Percentiles rank a stretch among this genome's conserved stretches.
phyloP scores from a whole-genome alignment of 345 rosid genomes.

The Eucalyptus regnans region DNA sequence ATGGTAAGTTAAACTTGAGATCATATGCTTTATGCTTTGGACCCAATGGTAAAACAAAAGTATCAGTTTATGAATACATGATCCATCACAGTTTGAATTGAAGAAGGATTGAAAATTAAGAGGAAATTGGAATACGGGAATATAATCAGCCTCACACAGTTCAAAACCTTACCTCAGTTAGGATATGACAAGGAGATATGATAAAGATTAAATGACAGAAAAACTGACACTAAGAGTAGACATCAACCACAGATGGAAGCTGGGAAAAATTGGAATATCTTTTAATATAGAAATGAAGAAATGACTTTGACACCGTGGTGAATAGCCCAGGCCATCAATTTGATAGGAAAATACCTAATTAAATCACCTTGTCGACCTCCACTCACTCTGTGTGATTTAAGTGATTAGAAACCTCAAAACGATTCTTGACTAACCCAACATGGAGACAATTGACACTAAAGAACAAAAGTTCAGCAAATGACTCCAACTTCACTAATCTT shows the following conservation, averaged over 20 bases:
- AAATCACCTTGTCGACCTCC: neutral
- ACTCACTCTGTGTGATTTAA: neutral
- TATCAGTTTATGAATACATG: neutral
- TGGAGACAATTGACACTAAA: neutral
- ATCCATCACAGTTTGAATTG: neutral
- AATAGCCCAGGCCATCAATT: neutral
- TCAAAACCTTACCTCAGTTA: neutral
- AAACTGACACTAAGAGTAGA: neutral
- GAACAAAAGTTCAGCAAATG: neutral
- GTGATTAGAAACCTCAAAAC: neutral
- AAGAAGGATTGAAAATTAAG: neutral
- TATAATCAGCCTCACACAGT: neutral
- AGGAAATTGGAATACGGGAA: neutral
- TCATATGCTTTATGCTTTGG: neutral
- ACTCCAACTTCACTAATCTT: neutral
- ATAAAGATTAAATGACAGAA: neutral
- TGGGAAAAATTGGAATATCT: neutral
- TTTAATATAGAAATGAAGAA: neutral
- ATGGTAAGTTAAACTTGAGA: neutral
- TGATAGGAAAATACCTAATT: neutral
- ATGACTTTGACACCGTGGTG: neutral
- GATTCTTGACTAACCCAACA: neutral
- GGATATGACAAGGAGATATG: neutral
- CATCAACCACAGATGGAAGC: neutral
- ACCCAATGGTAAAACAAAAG: neutral